These are phyloP conservation scores for Saussurea involucrata DNA, from an alignment of 129 eudicot species.

Conservation along the genomic window DNA sequence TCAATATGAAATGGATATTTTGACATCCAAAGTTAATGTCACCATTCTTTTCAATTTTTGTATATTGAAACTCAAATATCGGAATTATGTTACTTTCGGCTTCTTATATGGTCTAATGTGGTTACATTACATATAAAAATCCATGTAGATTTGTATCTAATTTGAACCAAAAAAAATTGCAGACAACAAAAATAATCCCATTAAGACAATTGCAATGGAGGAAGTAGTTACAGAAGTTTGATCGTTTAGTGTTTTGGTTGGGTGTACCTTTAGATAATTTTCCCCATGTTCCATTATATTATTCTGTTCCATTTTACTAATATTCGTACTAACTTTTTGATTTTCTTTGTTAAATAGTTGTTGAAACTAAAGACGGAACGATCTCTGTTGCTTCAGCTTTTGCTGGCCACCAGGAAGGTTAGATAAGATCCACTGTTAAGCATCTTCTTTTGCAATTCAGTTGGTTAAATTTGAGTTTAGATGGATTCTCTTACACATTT, in stretches of 20 bases:
- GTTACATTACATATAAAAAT: not conserved
- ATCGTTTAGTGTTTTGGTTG: not conserved
- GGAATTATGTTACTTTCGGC: not conserved
- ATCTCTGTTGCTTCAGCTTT: constrained; percentile 71
- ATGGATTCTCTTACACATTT: not conserved
- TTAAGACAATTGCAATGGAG: not conserved
- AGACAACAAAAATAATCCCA: not conserved
- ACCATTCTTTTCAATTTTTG: not conserved
- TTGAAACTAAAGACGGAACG: constrained; percentile 62
- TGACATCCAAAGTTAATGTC: not conserved
- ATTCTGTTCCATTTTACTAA: not conserved
- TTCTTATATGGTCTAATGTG: not conserved
- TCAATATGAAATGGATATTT: not conserved
- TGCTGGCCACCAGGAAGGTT: constrained; percentile 75
- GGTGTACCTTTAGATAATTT: not conserved
- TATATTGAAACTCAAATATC: not conserved
- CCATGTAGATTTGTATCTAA: not conserved
- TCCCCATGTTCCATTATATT: not conserved
- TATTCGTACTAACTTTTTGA: not conserved
- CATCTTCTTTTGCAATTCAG: not conserved
- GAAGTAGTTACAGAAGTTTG: not conserved
- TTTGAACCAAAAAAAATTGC: not conserved
- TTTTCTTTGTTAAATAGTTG: constrained; percentile 24
- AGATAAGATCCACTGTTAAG: not conserved
- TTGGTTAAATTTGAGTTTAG: not conserved